A percentile compares a stretch with the other conserved stretches of the same genome.
Evolutionary conservation across 192 early-diverging fungal genomes (phyloP).

Genomic region (Rhizophagus prolifer): DNA sequence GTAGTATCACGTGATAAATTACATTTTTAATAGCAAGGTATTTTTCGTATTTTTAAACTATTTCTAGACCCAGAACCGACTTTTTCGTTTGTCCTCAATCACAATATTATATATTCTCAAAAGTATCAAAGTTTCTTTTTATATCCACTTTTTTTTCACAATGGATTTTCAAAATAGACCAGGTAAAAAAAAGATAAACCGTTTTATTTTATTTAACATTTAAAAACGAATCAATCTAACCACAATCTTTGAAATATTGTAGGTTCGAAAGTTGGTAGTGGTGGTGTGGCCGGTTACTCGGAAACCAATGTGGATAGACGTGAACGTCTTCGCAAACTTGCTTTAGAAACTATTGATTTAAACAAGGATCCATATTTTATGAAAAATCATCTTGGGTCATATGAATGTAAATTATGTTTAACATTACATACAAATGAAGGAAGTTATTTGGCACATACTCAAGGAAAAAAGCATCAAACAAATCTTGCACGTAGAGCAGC

Average conservation of each 20-base stretch:
- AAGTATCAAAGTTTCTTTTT: too few relatives aligned
- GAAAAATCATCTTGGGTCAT: slow-evolving; percentile 84
- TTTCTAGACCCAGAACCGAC: too few relatives aligned
- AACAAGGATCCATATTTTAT: slow-evolving; percentile 97
- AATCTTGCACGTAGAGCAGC: slow-evolving; percentile 89
- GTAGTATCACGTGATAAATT: too few relatives aligned
- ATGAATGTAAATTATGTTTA: slow-evolving; percentile 82
- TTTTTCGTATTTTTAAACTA: too few relatives aligned
- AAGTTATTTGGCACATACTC: slow-evolving; percentile 93
- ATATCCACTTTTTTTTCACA: not conserved
- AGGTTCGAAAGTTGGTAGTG: slow-evolving; percentile 87
- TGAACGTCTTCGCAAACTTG: slow-evolving; percentile 92
- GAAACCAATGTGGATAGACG: slow-evolving; percentile 91
- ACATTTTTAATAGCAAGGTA: too few relatives aligned
- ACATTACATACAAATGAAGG: slow-evolving; percentile 92
- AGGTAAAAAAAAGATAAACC: not conserved
- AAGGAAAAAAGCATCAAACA: slow-evolving; percentile 97
- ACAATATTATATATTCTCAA: too few relatives aligned
- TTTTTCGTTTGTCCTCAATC: too few relatives aligned
- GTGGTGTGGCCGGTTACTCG: slow-evolving; percentile 77
- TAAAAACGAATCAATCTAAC: not conserved
- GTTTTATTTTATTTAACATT: not conserved
- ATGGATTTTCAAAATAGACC: slow-evolving; percentile 28
- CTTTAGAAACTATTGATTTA: slow-evolving; percentile 88
- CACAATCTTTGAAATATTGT: not conserved